phyloP scores from a whole-genome alignment of 225 moss, liverwort and hornwort genomes.

The Pseudisothecium myosuroides region DNA sequence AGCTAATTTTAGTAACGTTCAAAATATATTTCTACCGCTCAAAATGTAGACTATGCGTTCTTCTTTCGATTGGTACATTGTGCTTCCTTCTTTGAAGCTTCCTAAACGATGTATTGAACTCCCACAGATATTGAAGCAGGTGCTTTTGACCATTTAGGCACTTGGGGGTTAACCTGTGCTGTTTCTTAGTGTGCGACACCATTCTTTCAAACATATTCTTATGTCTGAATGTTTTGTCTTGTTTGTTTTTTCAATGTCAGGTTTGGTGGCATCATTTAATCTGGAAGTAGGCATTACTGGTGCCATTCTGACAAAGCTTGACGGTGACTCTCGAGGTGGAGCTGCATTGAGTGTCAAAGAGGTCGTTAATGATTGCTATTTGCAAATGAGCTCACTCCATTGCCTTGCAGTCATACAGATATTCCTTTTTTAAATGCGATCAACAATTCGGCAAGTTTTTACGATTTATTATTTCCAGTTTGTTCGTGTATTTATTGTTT shows the following conservation, averaged over 20 bases:
- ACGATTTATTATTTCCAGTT: background rate
- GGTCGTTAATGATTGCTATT: conserved; percentile 14
- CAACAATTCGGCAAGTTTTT: background rate
- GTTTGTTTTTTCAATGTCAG: background rate
- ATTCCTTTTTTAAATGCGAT: background rate
- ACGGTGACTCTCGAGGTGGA: conserved; percentile 98
- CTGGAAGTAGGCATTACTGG: conserved; percentile 93
- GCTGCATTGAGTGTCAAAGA: conserved; percentile 96
- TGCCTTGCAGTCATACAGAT: background rate
- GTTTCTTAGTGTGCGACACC: background rate
- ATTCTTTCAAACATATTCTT: background rate
- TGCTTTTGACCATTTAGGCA: background rate
- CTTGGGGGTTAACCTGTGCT: background rate
- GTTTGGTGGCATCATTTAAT: conserved; percentile 82
- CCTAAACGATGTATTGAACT: background rate
- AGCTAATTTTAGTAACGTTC: background rate
- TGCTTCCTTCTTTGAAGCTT: background rate
- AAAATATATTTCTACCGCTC: background rate
- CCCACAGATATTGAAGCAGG: background rate
- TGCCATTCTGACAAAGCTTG: conserved; percentile 90
- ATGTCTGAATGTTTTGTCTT: background rate
- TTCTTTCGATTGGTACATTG: background rate
- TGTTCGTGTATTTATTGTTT: background rate
- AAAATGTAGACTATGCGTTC: background rate
- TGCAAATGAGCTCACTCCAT: background rate